phyloP scores from a whole-genome alignment of 192 early-diverging fungal genomes.

The Dissophora ornata region DNA sequence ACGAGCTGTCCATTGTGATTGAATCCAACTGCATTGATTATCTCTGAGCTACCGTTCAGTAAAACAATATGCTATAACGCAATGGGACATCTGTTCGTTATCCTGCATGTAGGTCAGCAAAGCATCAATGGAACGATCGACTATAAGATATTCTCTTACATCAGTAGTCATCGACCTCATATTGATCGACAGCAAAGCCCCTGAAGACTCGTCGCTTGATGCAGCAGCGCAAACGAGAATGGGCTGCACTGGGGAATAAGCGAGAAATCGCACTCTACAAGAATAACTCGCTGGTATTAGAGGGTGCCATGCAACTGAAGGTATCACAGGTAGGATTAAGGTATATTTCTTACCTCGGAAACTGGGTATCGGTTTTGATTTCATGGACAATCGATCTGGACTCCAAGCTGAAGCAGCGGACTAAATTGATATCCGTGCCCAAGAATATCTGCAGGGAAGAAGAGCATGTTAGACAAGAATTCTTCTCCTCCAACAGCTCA shows the following conservation, averaged over 20 bases:
- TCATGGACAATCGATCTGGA: constrained; percentile 66
- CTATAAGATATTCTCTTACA: constrained; percentile 33
- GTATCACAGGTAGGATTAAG: too few species aligned
- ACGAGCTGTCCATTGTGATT: constrained; percentile 74
- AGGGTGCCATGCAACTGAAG: too few species aligned
- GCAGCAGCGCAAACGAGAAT: constrained; percentile 64
- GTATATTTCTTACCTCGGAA: constrained; percentile 50
- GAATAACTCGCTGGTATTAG: too few species aligned
- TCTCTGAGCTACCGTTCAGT: constrained; percentile 13
- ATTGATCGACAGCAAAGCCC: constrained; percentile 63
- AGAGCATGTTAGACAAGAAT: not conserved
- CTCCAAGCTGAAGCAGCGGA: constrained; percentile 68
- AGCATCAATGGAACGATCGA: not conserved
- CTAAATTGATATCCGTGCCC: constrained; percentile 60
- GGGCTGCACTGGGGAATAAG: constrained; percentile 66
- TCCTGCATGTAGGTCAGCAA: too few species aligned
- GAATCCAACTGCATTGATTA: constrained; percentile 66
- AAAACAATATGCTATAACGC: constrained; percentile 12
- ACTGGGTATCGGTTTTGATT: constrained; percentile 60
- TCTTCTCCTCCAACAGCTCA: not conserved
- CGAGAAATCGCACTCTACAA: constrained; percentile 62
- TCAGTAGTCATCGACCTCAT: constrained; percentile 65
- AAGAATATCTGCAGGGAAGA: constrained; percentile 58
- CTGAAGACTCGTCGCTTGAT: constrained; percentile 36
- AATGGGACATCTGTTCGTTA: too few species aligned